Base-by-base conservation (phyloP, 176 grass and related monocot genomes). In the Thinopyrum elongatum region DNA sequence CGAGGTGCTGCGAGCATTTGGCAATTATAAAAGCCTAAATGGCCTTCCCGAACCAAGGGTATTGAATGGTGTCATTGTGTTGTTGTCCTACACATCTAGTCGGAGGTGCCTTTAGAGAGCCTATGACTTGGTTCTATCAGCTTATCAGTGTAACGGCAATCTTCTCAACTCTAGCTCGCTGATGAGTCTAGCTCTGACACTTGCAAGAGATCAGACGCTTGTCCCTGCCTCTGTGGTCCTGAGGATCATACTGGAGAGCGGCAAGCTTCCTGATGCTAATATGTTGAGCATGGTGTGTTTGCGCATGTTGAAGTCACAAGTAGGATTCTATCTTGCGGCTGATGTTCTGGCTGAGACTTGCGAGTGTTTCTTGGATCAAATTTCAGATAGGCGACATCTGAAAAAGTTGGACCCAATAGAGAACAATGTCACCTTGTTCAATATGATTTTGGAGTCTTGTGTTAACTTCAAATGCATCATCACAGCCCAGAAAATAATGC, bases 391-490 rank as follows among this genome's bases (percentile, higher is more conserved):
- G 74, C 86, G 83, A 47, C 86, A 86, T 13, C 42, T 59, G 42
- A 88, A 90, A 46, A 89, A 85, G 19, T 39, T 94, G 58, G 75
- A 87, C 80, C 82, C 55, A 59, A 61, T 75, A 61, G 95, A 94
- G 75, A 90, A 80, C 49, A 95, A 83, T 80, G 67, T 80, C 34
- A 90, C 81, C 7, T 65, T 93, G 36, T 95, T 98, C 63, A 98
- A 98, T 80, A 87, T 94, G 80, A 92, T 98, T 80, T 85, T 98
- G 80, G 74, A 94, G 74, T 89, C 93, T 38, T 98, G 89, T 78
- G 85, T 92, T 61, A 88, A 78, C 25, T 95, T 89, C 71, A 82
- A 85, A 80, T 98, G 81, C 86, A 88, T 81, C 36, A 87, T 98
- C 47, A 98, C 90, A 84, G 83, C 91, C 78, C 80, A 87, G 84